Evolutionary conservation across 179 eudicot genomes (phyloP).

Genomic region (Beta corolliflora): DNA sequence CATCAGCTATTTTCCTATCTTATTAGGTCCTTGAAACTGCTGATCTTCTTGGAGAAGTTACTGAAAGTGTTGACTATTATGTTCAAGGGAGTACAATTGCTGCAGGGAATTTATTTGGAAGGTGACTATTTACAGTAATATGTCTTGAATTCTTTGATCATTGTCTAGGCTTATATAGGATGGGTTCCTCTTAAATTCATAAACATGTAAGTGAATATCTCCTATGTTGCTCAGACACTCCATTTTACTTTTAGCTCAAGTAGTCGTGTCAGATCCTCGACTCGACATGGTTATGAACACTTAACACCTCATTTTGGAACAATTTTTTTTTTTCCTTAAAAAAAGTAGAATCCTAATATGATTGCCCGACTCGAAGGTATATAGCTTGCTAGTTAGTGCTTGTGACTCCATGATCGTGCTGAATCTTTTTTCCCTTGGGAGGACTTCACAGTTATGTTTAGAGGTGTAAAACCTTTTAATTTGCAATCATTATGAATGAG

Average conservation of each 20-base stretch:
- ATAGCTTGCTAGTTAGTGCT: slow-evolving; percentile 12
- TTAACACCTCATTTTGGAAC: too few relatives aligned
- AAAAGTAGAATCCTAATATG: too few relatives aligned
- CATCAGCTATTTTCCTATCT: slow-evolving; percentile 4
- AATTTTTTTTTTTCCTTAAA: too few relatives aligned
- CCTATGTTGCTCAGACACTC: too few relatives aligned
- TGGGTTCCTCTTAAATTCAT: not conserved
- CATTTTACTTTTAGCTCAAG: too few relatives aligned
- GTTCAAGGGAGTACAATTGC: slow-evolving; percentile 94
- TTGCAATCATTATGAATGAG: not conserved
- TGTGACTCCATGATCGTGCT: not conserved
- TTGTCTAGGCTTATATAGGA: not conserved
- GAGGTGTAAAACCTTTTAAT: not conserved
- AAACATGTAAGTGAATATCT: too few relatives aligned
- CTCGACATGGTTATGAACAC: too few relatives aligned
- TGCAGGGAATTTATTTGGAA: slow-evolving; percentile 96
- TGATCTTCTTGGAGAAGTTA: slow-evolving; percentile 91
- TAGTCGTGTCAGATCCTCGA: too few relatives aligned
- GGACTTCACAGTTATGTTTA: not conserved
- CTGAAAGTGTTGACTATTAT: slow-evolving; percentile 95
- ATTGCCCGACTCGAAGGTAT: not conserved
- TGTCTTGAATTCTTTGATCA: slow-evolving; percentile 6
- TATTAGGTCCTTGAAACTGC: slow-evolving; percentile 88
- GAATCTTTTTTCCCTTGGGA: not conserved
- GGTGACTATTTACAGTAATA: slow-evolving; percentile 43